These are phyloP conservation scores for Inosperma sp. DNA, from an alignment of 768 basidiomycete species.

Conservation along the genomic window DNA sequence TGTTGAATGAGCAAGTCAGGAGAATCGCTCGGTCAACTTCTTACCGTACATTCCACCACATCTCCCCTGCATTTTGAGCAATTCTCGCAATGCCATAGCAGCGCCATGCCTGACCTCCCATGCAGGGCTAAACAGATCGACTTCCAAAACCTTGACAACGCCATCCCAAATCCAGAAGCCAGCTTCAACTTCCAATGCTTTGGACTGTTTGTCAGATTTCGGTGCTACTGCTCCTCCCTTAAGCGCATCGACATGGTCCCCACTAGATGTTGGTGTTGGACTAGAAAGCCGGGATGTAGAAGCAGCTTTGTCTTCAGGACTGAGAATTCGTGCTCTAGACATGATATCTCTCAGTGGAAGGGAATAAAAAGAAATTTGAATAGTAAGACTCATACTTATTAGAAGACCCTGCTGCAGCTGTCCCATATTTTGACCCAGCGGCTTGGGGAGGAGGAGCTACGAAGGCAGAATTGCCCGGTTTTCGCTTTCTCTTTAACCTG, in stretches of 20 bases:
- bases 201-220: constrained; percentile 70
- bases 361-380: background rate
- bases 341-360: background rate
- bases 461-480: constrained; percentile 77
- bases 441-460: constrained; percentile 67
- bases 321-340: constrained; percentile 68
- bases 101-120: constrained; percentile 97
- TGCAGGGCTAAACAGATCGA: constrained; percentile 75
- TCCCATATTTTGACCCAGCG: constrained; percentile 56
- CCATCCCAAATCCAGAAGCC: constrained; percentile 88
- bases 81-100: constrained; percentile 83
- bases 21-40: constrained; percentile 8
- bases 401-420: constrained; percentile 52
- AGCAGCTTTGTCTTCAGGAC: constrained; percentile 50
- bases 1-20: constrained; percentile 1
- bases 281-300: constrained; percentile 55
- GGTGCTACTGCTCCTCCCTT: constrained; percentile 85
- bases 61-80: constrained; percentile 78
- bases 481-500: constrained; percentile 91
- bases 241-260: constrained; percentile 73
- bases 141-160: constrained; percentile 70
- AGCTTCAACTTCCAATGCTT: constrained; percentile 67
- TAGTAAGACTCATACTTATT: constrained; percentile 45
- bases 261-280: constrained; percentile 41
- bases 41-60: constrained; percentile 78